phyloP scores from a whole-genome alignment of 208 protist species.

The Novymonas esmeraldas region DNA sequence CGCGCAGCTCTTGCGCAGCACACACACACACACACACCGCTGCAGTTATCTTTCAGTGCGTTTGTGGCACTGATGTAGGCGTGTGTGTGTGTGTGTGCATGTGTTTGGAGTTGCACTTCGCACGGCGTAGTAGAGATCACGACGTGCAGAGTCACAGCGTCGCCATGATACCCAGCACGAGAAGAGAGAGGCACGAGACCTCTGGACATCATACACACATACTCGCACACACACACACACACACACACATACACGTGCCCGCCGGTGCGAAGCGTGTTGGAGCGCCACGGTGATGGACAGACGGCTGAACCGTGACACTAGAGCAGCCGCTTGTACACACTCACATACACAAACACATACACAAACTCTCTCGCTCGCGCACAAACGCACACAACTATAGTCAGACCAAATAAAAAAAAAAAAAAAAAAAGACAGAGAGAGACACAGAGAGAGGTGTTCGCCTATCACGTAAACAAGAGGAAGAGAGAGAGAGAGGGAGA shows the following conservation, averaged over 20 bases:
- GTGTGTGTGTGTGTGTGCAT: not conserved
- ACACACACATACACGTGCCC: too few species aligned
- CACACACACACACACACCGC: not conserved
- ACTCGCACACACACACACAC: too few species aligned
- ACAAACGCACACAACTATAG: not conserved
- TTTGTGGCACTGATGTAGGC: not conserved
- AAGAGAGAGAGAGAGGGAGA: conserved; percentile 6
- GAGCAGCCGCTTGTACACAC: too few species aligned
- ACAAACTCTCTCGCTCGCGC: too few species aligned
- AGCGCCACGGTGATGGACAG: too few species aligned
- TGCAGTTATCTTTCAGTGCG: not conserved
- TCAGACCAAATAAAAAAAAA: not conserved
- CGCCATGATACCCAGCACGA: too few species aligned
- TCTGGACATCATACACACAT: too few species aligned
- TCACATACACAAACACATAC: not conserved
- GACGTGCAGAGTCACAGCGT: too few species aligned
- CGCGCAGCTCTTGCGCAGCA: not conserved
- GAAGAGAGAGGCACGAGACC: too few species aligned
- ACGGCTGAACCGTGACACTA: too few species aligned
- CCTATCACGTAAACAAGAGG: not conserved
- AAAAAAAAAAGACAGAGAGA: conserved; percentile 2
- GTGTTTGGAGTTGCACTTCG: not conserved
- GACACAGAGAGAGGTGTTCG: not conserved
- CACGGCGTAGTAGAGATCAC: too few species aligned
- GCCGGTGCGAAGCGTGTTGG: too few species aligned